Base-by-base conservation (phyloP, 441 rosid species). In the Gossypium schwendimanii region DNA sequence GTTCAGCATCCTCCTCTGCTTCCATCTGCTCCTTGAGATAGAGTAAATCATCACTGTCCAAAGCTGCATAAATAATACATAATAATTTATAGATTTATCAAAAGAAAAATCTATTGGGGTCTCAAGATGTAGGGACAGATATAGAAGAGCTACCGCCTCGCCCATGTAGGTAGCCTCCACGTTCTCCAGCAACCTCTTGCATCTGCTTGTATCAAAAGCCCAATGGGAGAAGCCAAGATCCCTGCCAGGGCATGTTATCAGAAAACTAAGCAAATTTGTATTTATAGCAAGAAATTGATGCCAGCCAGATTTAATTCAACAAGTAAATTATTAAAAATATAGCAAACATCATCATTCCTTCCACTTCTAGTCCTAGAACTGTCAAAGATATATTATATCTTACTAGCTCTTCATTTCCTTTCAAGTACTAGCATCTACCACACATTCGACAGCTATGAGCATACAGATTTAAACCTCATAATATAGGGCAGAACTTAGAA, bases 171-270 rank as follows among this genome's bases (percentile, higher is more conserved):
- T 94, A 92, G 74, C 99, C 99, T 18, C 99, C 99, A 73, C 97
- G 98, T 76, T 94, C 99, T 80, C 99, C 99, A 74, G 99, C 99
- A 84, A 92, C 98, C 80, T 94, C 99, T 85, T 94, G 99, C 99
- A 94, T 94, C 99, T 94, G 87, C 75, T 83, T 70, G 85, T 82
- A 86, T 90, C 80, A 87, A 71, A 81, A 82, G 36, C 82, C 90
- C 87, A 80, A 81, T 45, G 77, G 78, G 82, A 82, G 59, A 84
- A 85, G 91, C 91, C 89, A 85, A 80, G 83, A 86, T 91, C 98
- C 97, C 99, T 94, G 97, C 87, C 98, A 80, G 98, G 98, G 88
- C 99, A 91, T 77, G 97, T 94, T 88, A 92, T 94, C 92, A 94
- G 99, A 88, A 88, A 77, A 81, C 81, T 70, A 45, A 23, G 69